Conservation (phyloP, 1,139 yeast species). For the Hemisphaericaspora xylofermentans region DNA sequence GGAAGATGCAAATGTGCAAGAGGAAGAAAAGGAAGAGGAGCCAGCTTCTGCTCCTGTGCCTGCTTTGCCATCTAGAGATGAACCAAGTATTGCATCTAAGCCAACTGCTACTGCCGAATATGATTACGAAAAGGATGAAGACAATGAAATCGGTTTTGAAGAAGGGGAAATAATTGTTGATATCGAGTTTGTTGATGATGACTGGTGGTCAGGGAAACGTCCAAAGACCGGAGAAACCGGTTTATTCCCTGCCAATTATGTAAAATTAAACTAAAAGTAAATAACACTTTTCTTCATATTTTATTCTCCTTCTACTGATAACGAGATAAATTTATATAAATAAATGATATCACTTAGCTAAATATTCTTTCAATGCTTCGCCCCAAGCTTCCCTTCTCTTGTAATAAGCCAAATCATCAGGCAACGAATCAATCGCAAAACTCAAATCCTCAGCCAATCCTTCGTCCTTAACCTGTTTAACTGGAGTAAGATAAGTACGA, state of each 20-base stretch:
- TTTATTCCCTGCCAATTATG: slow-evolving; percentile 90
- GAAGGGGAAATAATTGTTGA: slow-evolving; percentile 83
- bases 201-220: slow-evolving; percentile 92
- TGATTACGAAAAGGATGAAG: slow-evolving; percentile 73
- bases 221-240: slow-evolving; percentile 69
- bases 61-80: slow-evolving; percentile 21
- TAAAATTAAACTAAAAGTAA: slow-evolving; percentile 41
- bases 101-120: slow-evolving; percentile 72
- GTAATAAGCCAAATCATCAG: slow-evolving; percentile 57
- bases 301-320: background rate
- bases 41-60: slow-evolving; percentile 17
- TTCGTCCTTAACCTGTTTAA: slow-evolving; percentile 33
- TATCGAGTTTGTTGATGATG: slow-evolving; percentile 87
- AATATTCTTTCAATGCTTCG: slow-evolving; percentile 51
- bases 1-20: slow-evolving; percentile 1
- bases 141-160: slow-evolving; percentile 77
- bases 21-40: slow-evolving; percentile 11
- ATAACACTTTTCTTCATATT: background rate
- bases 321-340: background rate
- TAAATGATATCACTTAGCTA: slow-evolving; percentile 17
- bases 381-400: slow-evolving; percentile 68
- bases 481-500: slow-evolving; percentile 42
- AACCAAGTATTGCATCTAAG: slow-evolving; percentile 28
- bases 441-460: slow-evolving; percentile 45
- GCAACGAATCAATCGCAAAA: slow-evolving; percentile 59